Base-by-base conservation (phyloP, 345 rosid genomes). In the Rubroshorea leprosula region DNA sequence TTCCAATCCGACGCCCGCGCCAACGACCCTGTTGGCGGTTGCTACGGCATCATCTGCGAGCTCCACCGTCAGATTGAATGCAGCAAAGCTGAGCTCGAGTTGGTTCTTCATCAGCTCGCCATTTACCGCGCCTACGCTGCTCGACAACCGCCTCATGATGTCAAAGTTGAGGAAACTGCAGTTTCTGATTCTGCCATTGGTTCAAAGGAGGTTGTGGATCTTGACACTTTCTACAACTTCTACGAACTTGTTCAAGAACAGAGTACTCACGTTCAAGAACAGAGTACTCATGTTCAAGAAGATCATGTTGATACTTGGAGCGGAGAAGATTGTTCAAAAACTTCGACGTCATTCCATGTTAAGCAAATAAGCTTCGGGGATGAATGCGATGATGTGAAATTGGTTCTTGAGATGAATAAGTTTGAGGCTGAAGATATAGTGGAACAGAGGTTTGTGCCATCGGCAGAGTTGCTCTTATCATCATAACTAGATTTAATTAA, bases 1-100 rank as follows among this genome's bases (percentile, higher is more conserved):
- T 82, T 76, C 72, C 96, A 93, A 52, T 85, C 99, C 0, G 95
- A 93, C 38, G 92, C 80, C 0, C 85, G 99, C 0, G 97, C 97
- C 7, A 76, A 47, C 15, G 99, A 93, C 48, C 99, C 97, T 0
- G 77, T 93, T 1, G 85, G 85, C 0, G 99, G 99, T 0, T 93
- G 99, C 57, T 83, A 61, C 64, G 50, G 84, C 9, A 82, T 93
- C 54, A 72, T 89, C 4, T 70, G 75, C 18, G 79, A 85, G 17
- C 94, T 87, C 20, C 89, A 89, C 20, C 77, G 75, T 7, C 82
- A 89, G 62, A 87, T 93, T 18, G 89, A 85, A 4, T 83, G 57
- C 54, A 72, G 49, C n/a, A 77, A 77, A 64, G 83, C 83, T 11
- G 96, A 93, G 64, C 84, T 89, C 5, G 92, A 84, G 19, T 55